phyloP scores from a whole-genome alignment of 1,139 yeast genomes.

The Blastobotrys arbuscula region DNA sequence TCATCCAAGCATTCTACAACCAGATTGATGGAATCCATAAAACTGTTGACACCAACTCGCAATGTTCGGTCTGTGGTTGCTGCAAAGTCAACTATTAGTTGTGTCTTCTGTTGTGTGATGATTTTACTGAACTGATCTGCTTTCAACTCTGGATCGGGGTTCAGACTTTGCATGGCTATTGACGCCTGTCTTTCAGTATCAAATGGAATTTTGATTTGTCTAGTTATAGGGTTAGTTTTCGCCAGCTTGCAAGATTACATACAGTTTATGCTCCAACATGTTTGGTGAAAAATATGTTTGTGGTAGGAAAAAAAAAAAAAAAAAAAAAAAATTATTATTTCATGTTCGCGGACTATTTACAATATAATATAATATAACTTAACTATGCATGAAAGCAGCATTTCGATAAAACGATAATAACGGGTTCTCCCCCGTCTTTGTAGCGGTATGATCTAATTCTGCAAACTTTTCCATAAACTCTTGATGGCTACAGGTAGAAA shows the following conservation, averaged over 20 bases:
- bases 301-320: neutral
- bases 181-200: slow-evolving; percentile 51
- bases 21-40: slow-evolving; percentile 59
- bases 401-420: slow-evolving; percentile 74
- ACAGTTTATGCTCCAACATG: slow-evolving; percentile 9
- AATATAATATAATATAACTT: neutral
- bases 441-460: slow-evolving; percentile 59
- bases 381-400: slow-evolving; percentile 65
- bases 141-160: slow-evolving; percentile 76
- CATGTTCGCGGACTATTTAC: neutral
- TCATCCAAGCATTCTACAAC: slow-evolving; percentile 61
- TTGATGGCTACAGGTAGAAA: slow-evolving; percentile 52
- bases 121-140: slow-evolving; percentile 39
- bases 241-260: neutral
- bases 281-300: neutral
- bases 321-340: neutral
- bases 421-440: slow-evolving; percentile 81
- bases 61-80: slow-evolving; percentile 61
- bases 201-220: slow-evolving; percentile 54
- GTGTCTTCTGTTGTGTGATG: slow-evolving; percentile 21
- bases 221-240: neutral
- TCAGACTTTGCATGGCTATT: slow-evolving; percentile 54
- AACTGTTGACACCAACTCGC: slow-evolving; percentile 64
- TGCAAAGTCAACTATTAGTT: slow-evolving; percentile 42
- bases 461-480: slow-evolving; percentile 71